Base-by-base conservation (phyloP, 768 basidiomycete genomes). In the Panaeolus cyanescens region DNA sequence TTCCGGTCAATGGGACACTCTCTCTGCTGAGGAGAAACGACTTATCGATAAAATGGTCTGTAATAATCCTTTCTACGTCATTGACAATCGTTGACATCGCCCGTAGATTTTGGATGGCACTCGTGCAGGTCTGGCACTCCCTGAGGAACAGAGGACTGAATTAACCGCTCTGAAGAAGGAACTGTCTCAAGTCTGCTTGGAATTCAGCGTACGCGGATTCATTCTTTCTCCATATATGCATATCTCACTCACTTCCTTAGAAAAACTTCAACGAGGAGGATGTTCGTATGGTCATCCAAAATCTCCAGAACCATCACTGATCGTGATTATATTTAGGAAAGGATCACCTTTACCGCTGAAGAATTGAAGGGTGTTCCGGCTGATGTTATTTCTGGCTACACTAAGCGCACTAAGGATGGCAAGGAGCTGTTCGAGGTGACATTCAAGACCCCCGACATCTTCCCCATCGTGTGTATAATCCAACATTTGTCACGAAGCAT, bases 211-310 rank as follows among this genome's bases (percentile, higher is more conserved):
- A 66, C 65, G 88, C 77, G 53, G 15, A 13, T 55, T 19, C 22
- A 19, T 36, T 28, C 42, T 50, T 5, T 31, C 37, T 53, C 19
- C 58, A 19, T n/a, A 25, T 20, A 6, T 19, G 53, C 30, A 20
- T 39, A 45, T 61, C 25, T 54, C 67, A 63, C 45, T 25, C 19
- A 39, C 10, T n/a, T 7, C 55, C 12, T 32, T 39, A 91, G 88
- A 92, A 90, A 88, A 92, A 93, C 76, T 93, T 90, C 77, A 94
- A 94, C 67, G 93, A 96, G 73, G 93, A 95, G 70, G 87, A 90
- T 42, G 91, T 90, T 64, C 59, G 78, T 64, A 4, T 8, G 12
- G 10, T 17, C 28, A 33, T 54, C 10, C 20, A 10, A 62, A 28
- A 17, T 55, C 20, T 53, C 9, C 20, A 30, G 7, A n/a, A 5